Evolutionary conservation across 352 stramenopile species (phyloP), one percentile per base, ranked within the genome.

Genomic region (Globisporangium okanoganense): DNA sequence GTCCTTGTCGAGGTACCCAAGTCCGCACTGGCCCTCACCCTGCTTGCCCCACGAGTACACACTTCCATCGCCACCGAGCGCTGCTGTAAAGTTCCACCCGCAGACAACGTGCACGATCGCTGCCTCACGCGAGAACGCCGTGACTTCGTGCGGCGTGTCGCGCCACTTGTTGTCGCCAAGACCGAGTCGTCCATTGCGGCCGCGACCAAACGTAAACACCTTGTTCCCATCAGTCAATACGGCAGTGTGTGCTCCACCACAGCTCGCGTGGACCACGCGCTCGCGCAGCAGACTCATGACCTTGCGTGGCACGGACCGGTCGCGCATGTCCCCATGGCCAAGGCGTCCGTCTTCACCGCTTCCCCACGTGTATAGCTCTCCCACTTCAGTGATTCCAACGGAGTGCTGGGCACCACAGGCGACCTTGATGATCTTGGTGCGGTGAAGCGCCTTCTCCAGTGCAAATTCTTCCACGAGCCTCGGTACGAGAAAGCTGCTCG

Each of bases 41-140:
- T 92, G 88, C 58, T 94, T 95, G 16, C 88, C 88, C 88, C 88
- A 97, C 29, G 84, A 81, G 50, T 78, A 95, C n/a, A 95, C 70
- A 16, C 61, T 65, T 1, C 82, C 79, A 29, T 86, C 62, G 20
- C 66, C 56, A 16, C 72, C 69, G 24, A 90, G 63, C 6, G 82
- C 82, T 0, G 78, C 72, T 1, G 85, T 92, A 38, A 94, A 94
- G 61, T 94, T 94, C 85, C 85, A 94, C 0, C 85, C 85, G 33
- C 85, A 94, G 3, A 85, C 76, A 0, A 92, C 71, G 10, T 82
- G 69, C 5, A 75, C 64, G 14, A 90, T 73, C 1, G 51, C 61
- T 6, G 72, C 71, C 35, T 62, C 54, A 13, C 71, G 54, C 1
- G 78, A 72, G 54, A 92, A 85, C 9, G 50, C 51, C 0, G 74